phyloP scores from a whole-genome alignment of 495 filamentous ascomycete genomes.

The Xylaria curta region DNA sequence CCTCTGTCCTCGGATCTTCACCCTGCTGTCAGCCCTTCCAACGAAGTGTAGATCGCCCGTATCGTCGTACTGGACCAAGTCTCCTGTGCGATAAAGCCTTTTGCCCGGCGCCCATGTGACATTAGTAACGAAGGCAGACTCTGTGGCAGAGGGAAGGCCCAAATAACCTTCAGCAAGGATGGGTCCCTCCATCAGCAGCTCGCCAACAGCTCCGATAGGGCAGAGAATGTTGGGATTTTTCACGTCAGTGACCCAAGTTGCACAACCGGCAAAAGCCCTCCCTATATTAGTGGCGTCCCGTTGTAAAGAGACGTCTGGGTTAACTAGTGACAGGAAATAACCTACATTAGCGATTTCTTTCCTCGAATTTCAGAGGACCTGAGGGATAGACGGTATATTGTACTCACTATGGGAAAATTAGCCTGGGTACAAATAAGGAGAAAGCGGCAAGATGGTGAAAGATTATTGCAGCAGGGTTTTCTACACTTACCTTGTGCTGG shows the following conservation, averaged over 20 bases:
- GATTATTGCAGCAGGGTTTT: background rate
- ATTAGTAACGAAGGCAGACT: constrained; percentile 53
- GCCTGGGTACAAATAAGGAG: background rate
- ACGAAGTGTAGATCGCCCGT: constrained; percentile 29
- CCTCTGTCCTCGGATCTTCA: constrained; percentile 40
- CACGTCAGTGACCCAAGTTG: constrained; percentile 39
- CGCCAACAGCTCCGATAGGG: constrained; percentile 53
- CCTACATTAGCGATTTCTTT: background rate
- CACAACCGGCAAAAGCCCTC: constrained; percentile 42
- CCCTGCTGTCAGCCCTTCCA: constrained; percentile 37
- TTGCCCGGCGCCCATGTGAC: constrained; percentile 47
- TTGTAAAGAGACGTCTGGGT: background rate
- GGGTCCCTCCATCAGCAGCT: constrained; percentile 55
- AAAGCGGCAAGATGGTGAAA: background rate
- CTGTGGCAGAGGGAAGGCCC: constrained; percentile 59
- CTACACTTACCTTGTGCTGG: constrained; percentile 11
- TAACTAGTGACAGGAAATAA: background rate
- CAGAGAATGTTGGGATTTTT: constrained; percentile 40
- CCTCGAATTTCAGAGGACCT: background rate
- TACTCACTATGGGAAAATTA: background rate
- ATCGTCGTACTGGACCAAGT: constrained; percentile 53
- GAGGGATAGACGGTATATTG: background rate
- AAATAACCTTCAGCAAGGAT: constrained; percentile 60
- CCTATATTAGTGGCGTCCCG: constrained; percentile 4
- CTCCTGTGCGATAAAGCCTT: constrained; percentile 52